phyloP scores from a whole-genome alignment of 2,329 filamentous ascomycete species.

The Tolypocladium guangdongense region DNA sequence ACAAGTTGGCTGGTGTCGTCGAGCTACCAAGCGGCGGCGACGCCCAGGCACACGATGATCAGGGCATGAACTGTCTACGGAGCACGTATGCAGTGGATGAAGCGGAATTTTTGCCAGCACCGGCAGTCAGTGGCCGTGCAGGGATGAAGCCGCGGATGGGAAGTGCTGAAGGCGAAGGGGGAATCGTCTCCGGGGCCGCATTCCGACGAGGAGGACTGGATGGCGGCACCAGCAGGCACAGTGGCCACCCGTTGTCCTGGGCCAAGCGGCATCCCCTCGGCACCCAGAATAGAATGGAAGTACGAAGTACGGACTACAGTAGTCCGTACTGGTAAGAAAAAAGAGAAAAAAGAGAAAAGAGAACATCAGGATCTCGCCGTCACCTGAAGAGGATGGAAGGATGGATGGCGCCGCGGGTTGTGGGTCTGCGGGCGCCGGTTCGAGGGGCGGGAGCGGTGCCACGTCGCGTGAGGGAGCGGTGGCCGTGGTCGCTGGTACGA shows the following conservation, averaged over 20 bases:
- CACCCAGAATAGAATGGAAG: not conserved
- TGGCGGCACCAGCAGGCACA: no score
- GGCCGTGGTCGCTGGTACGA: not conserved
- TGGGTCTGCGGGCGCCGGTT: not conserved
- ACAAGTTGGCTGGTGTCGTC: not conserved
- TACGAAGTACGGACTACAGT: no score
- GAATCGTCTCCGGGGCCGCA: no score
- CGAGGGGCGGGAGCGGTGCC: not conserved
- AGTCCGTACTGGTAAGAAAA: no score
- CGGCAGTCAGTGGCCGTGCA: no score
- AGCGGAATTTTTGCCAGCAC: not conserved
- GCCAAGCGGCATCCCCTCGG: no score
- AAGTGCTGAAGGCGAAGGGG: no score
- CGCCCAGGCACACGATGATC: not conserved
- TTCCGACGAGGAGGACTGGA: no score
- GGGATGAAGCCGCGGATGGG: no score
- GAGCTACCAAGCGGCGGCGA: not conserved
- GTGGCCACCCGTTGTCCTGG: no score
- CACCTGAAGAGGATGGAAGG: no score
- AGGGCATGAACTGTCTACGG: not conserved
- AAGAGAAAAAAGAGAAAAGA: not conserved
- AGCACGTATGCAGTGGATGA: not conserved
- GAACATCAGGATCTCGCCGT: not conserved
- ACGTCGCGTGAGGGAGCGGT: not conserved
- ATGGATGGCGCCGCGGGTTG: no score